Evolutionary conservation across 805 yeast genomes (phyloP).

Genomic region (Hanseniaspora thailandica): DNA sequence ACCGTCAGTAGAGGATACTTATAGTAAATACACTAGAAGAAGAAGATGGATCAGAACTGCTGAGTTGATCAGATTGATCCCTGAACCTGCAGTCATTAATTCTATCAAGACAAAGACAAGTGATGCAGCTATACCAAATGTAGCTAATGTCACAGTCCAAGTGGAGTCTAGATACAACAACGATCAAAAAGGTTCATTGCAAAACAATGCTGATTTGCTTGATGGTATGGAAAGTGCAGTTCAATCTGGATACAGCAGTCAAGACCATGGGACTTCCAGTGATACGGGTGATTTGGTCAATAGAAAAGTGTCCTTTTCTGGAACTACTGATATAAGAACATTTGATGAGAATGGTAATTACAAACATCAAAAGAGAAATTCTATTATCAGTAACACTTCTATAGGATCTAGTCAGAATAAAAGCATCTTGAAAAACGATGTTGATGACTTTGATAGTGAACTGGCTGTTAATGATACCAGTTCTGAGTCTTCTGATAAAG

Average conservation of each 20-base stretch:
- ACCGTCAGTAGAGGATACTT: constrained; percentile 78
- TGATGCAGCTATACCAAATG: background rate
- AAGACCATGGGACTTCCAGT: background rate
- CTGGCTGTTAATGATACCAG: background rate
- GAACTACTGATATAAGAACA: constrained; percentile 21
- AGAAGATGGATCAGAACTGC: constrained; percentile 96
- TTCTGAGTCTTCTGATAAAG: background rate
- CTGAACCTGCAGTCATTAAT: constrained; percentile 1
- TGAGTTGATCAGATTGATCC: constrained; percentile 42
- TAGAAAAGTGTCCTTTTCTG: constrained; percentile 28
- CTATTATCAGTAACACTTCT: background rate
- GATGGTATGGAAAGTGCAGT: background rate
- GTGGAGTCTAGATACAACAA: background rate
- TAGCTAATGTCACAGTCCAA: constrained; percentile 5
- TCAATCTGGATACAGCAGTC: background rate
- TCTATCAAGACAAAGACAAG: constrained; percentile 1
- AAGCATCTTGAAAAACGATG: background rate
- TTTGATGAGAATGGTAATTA: constrained; percentile 4
- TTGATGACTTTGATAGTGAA: background rate
- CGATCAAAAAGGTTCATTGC: background rate
- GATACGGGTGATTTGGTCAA: constrained; percentile 12
- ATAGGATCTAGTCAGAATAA: constrained; percentile 16
- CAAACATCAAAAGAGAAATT: constrained; percentile 5
- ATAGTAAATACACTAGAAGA: constrained; percentile 82
- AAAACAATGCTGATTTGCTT: background rate